These are phyloP conservation scores for Vinca minor DNA, from an alignment of 257 asterid species.

Conservation along the genomic window DNA sequence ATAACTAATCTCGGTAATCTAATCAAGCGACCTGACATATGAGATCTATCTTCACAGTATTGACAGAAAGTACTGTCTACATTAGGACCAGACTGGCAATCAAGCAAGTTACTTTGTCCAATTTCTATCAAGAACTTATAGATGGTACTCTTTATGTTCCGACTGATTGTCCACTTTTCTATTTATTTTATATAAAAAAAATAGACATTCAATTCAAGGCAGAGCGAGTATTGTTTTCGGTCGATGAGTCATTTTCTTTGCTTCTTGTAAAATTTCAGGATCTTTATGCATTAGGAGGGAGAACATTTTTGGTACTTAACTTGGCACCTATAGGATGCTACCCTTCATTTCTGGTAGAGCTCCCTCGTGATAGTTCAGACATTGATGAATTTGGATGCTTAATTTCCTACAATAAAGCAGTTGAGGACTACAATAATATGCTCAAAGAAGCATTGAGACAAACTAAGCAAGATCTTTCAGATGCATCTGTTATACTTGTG, in stretches of 20 bases:
- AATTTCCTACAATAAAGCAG: conserved; percentile 54
- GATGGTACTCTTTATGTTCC: neutral
- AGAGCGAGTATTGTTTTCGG: too few relatives aligned
- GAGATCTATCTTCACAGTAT: too few relatives aligned
- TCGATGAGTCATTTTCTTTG: neutral
- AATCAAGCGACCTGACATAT: too few relatives aligned
- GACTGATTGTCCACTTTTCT: too few relatives aligned
- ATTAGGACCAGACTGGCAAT: too few relatives aligned
- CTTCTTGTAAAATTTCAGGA: conserved; percentile 24
- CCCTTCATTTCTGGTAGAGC: conserved; percentile 37
- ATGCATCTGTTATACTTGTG: conserved; percentile 49
- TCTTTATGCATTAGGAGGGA: conserved; percentile 45
- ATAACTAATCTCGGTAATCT: too few relatives aligned
- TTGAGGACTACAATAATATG: conserved; percentile 53
- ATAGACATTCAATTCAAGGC: too few relatives aligned
- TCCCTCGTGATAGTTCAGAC: conserved; percentile 50
- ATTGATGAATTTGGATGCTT: conserved; percentile 53
- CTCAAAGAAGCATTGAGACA: conserved; percentile 37
- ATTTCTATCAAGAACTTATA: neutral
- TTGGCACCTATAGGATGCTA: conserved; percentile 64
- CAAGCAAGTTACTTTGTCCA: neutral
- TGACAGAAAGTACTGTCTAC: too few relatives aligned
- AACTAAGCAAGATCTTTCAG: conserved; percentile 34
- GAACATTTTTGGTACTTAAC: conserved; percentile 51
- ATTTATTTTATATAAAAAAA: too few relatives aligned